Evolutionary conservation across 805 yeast species (phyloP), one percentile per base, ranked within the genome.

Genomic region (Ogataea trehalophila): DNA sequence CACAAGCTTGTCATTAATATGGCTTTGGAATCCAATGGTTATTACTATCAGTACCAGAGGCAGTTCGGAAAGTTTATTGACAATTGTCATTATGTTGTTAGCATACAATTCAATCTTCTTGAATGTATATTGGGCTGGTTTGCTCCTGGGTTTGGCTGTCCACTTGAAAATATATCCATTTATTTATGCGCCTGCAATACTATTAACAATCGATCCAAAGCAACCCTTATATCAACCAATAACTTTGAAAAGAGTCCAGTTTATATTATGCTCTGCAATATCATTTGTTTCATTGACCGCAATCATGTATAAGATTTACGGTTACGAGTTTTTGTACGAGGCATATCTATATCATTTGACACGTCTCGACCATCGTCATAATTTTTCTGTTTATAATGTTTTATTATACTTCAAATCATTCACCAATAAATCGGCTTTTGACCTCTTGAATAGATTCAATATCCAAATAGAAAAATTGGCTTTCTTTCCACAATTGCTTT

Each of bases 1-100:
- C 35, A 45, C 39, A 20, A 53, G 45, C 18, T 45, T 59, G 41
- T 53, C 63, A 22, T 37, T 59, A 8, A 37, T 92, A 5, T 94
- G 98, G 98, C 72, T 94, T 17, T 72, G 89, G 55, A 94, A 94
- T 62, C 98, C 99, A 15, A 87, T 94, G 94, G 98, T 91, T 0
- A 80, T 85, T 33, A 89, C 96, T 0, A 94, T 94, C 42, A 83
- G 92, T 54, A 89, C 97, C 0, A 73, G 99, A 41, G 99, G 99
- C 1, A 87, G 94, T 26, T 85, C 96, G 0, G 99, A 94, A 60
- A 90, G 97, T 51, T 74, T 94, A 1, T 66, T 94, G 41, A 88
- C 95, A 2, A 90, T 87, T 33, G 69, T 92, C 54, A 76, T 90
- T 3, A 77, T 89, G 74, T 61, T 75, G 7, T 68, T 82, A 38